These are phyloP conservation scores for Hypericum perforatum DNA, from an alignment of 345 rosid species.

Conservation along the genomic window DNA sequence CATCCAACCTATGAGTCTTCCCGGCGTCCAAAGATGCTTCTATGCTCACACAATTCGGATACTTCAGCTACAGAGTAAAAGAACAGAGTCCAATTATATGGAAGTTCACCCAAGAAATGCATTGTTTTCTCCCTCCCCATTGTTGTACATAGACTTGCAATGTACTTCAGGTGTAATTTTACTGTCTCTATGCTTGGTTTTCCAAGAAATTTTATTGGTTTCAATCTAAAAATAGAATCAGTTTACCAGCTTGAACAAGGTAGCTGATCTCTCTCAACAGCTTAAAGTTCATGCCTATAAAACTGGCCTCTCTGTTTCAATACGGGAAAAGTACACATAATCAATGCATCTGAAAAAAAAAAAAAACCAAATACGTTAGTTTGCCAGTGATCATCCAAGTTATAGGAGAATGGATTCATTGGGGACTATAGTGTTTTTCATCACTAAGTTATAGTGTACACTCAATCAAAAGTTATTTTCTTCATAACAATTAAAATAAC, in stretches of 20 bases:
- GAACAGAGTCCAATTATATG: slow-evolving; percentile 5
- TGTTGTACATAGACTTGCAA: slow-evolving; percentile 22
- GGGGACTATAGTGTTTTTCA: too few relatives aligned
- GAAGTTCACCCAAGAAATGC: background rate
- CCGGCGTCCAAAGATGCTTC: slow-evolving; percentile 2
- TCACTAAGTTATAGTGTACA: too few relatives aligned
- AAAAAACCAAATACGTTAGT: too few relatives aligned
- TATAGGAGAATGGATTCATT: too few relatives aligned
- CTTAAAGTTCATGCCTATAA: too few relatives aligned
- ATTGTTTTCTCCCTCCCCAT: background rate
- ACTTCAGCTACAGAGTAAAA: background rate
- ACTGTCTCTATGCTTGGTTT: slow-evolving; percentile 9
- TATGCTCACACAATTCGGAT: slow-evolving; percentile 2
- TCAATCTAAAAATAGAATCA: slow-evolving; percentile 10
- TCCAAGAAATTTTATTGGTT: slow-evolving; percentile 21
- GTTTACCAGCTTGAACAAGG: slow-evolving; percentile 1
- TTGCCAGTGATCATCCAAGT: too few relatives aligned
- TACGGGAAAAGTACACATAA: too few relatives aligned
- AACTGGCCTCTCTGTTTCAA: too few relatives aligned
- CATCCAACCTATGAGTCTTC: slow-evolving; percentile 31
- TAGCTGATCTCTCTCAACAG: background rate
- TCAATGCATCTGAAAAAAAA: too few relatives aligned
- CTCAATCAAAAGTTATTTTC: too few relatives aligned
- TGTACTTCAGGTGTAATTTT: background rate
- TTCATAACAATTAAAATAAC: too few relatives aligned